Base-by-base conservation (phyloP, 352 stramenopile genomes). In the Phytopythium chamaehyphon region DNA sequence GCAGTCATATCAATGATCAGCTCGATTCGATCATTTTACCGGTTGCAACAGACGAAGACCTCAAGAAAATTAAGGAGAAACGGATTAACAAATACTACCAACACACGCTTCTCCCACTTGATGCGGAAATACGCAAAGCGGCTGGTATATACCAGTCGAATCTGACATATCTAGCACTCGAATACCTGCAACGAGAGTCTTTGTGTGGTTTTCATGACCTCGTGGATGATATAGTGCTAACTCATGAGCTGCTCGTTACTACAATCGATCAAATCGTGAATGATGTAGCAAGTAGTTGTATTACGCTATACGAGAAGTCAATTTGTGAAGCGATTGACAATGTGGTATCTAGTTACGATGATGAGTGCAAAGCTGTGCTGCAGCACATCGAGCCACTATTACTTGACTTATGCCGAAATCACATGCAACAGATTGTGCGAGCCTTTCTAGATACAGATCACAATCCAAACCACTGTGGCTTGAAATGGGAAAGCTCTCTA, bases 161-260 rank as follows among this genome's bases (percentile, higher is more conserved):
- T 1, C 35, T 76, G 0, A 63, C 73, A 18, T 43, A 43, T 1
- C 28, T 76, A 0, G 65, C 73, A 22, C 43, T 51, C 6, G 66
- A 75, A 31, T 85, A 82, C 47, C 33, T 85, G 19, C 53, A 47
- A 0, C 49, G 52, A 21, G 39, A n/a, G 7, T 80, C 69, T 1
- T 23, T 81, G 12, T 78, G 65, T n/a, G 73, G 73, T 1, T 80
- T 72, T 55, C 57, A 78, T 50, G 73, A 85, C 44, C 72, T 85
- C 38, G 47, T 85, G 6, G 73, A 85, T 47, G 73, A 85, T 38
- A 69, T 80, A 16, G 42, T 80, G 8, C 50, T 85, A 22, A 76
- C 69, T 43, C 55, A 80, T 16, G 49, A 42, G 1, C 62, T 70
- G 46, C 38, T 85, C 9, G 57, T 73, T n/a, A 40, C 62, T 4